These are phyloP conservation scores for Sicyos edulis DNA, from an alignment of 306 rosid genomes.

Conservation along the genomic window DNA sequence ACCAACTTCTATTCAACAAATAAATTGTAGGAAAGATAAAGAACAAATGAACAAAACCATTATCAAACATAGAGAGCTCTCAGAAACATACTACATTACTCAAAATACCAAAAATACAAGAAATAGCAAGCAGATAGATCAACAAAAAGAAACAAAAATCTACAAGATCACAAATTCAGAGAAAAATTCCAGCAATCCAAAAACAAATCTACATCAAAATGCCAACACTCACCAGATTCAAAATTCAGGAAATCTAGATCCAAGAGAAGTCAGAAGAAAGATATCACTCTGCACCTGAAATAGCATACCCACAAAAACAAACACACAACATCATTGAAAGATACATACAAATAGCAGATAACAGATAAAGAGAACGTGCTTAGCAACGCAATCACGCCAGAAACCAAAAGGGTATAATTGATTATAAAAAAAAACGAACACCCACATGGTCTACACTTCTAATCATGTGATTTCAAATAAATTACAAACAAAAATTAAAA, in stretches of 20 bases:
- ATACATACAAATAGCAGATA: constrained; percentile 11
- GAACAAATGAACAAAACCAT: background rate
- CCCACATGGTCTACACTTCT: constrained; percentile 47
- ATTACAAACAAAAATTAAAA: background rate
- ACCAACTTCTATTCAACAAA: background rate
- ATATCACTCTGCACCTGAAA: constrained; percentile 49
- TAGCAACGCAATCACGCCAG: background rate
- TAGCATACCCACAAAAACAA: constrained; percentile 23
- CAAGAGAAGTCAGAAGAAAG: constrained; percentile 29
- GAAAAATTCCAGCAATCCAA: background rate
- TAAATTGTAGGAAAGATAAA: background rate
- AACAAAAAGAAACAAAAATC: background rate
- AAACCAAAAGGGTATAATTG: constrained; percentile 35
- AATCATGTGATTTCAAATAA: constrained; percentile 22
- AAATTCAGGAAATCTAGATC: constrained; percentile 41
- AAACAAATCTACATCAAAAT: constrained; percentile 6
- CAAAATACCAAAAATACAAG: background rate
- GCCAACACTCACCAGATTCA: constrained; percentile 49
- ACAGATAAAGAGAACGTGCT: constrained; percentile 29
- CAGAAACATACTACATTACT: background rate
- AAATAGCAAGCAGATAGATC: background rate
- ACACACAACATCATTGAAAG: constrained; percentile 25
- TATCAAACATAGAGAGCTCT: background rate
- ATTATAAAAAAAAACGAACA: constrained; percentile 20
- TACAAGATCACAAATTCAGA: background rate